phyloP scores from a whole-genome alignment of 2,329 filamentous ascomycete genomes.

The Trichoderma sp. region DNA sequence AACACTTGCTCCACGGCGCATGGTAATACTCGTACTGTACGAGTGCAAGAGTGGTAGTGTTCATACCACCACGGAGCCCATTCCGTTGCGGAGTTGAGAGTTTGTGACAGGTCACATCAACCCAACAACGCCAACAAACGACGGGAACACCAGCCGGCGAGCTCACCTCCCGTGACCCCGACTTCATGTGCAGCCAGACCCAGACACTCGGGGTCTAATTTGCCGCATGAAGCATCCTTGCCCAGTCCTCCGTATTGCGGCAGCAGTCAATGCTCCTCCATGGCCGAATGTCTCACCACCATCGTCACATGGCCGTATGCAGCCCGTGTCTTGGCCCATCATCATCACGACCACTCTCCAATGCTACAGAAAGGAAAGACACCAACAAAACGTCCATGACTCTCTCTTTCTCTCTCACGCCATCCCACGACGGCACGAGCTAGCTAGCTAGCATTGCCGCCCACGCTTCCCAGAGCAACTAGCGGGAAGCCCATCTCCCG shows the following conservation, averaged over 20 bases:
- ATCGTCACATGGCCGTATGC: not conserved
- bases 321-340: not conserved
- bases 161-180: not conserved
- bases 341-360: not conserved
- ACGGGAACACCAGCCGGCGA: not conserved
- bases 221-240: not conserved
- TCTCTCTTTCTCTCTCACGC: not conserved
- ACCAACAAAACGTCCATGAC: not conserved
- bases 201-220: slow-evolving; percentile 9
- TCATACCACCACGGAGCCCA: not conserved
- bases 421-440: not conserved
- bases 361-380: not conserved
- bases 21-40: not conserved
- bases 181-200: slow-evolving; percentile 5
- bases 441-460: not conserved
- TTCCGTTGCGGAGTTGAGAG: not conserved
- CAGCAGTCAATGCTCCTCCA: not conserved
- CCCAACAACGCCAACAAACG: not conserved
- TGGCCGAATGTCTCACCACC: slow-evolving; percentile 5
- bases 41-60: not conserved
- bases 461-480: not conserved
- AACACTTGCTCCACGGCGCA: not conserved
- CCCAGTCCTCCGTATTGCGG: not conserved
- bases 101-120: slow-evolving; percentile 7
- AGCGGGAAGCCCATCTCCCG: slow-evolving; percentile 2